phyloP scores from a whole-genome alignment of 2,329 filamentous ascomycete species.

The Sordariomycetes sp. region DNA sequence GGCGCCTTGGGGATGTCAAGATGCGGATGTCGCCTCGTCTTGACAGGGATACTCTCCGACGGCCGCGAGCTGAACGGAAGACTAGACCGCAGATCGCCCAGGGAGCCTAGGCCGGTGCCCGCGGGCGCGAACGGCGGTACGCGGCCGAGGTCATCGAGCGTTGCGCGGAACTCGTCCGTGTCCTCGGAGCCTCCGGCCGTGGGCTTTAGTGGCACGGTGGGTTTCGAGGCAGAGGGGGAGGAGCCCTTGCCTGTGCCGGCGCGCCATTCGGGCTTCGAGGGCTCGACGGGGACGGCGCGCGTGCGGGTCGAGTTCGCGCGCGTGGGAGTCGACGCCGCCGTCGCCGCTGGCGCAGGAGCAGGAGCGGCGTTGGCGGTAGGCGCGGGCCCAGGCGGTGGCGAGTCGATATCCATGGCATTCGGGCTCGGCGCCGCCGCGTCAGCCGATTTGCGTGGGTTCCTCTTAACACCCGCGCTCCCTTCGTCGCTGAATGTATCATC shows the following conservation, averaged over 20 bases:
- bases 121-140: constrained; percentile 38
- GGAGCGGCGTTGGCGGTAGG: neutral
- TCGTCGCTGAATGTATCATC: constrained; percentile 27
- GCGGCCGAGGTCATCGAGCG: constrained; percentile 40
- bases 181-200: constrained; percentile 39
- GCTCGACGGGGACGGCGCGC: constrained; percentile 40
- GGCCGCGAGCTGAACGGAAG: constrained; percentile 43
- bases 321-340: constrained; percentile 1
- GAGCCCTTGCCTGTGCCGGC: constrained; percentile 21
- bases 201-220: constrained; percentile 12
- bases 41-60: constrained; percentile 24
- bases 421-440: constrained; percentile 27
- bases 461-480: constrained; percentile 7
- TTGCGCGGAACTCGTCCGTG: constrained; percentile 38
- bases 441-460: neutral
- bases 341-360: neutral
- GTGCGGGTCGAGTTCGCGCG: constrained; percentile 19
- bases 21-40: constrained; percentile 16
- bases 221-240: neutral
- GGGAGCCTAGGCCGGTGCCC: constrained; percentile 35
- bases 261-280: constrained; percentile 45
- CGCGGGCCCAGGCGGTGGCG: constrained; percentile 19
- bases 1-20: constrained; percentile 36
- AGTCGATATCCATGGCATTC: constrained; percentile 54
- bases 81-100: constrained; percentile 40